Conservation (phyloP, 140 eudicot genomes). For the Ambrosia hybrid region DNA sequence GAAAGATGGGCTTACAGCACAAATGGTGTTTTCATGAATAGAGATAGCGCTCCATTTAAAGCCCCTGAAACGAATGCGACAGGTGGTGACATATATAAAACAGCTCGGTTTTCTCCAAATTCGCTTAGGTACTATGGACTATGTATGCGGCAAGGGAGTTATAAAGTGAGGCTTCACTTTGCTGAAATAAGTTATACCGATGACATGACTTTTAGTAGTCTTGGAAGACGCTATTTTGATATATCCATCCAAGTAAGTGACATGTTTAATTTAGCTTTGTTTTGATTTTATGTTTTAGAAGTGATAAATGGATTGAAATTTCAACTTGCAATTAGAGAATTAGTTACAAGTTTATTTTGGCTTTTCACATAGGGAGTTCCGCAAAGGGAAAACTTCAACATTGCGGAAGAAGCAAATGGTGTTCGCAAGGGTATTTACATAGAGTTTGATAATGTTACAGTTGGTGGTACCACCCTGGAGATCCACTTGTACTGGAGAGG, state of each 20-base stretch:
- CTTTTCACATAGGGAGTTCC: conserved; percentile 52
- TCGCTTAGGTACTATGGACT: conserved; percentile 77
- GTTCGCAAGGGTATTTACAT: conserved; percentile 40
- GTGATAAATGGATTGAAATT: no score
- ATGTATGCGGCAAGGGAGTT: conserved; percentile 68
- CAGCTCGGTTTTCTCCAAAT: conserved; percentile 76
- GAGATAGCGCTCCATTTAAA: conserved; percentile 25
- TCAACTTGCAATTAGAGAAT: not conserved
- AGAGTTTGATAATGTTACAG: conserved; percentile 49
- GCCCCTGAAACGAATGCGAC: conserved; percentile 21
- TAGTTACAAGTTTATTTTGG: conserved; percentile 7
- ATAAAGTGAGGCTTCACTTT: conserved; percentile 81
- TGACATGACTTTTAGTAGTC: conserved; percentile 51
- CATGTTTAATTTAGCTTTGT: not conserved
- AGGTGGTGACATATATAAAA: conserved; percentile 38
- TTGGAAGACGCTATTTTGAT: conserved; percentile 83
- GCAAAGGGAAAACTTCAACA: conserved; percentile 52
- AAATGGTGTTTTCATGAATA: conserved; percentile 56
- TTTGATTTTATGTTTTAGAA: not conserved
- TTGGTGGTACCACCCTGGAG: conserved; percentile 67
- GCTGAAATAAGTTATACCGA: conserved; percentile 69
- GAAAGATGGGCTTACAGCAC: conserved; percentile 80
- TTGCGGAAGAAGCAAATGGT: conserved; percentile 59
- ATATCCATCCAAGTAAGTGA: conserved; percentile 75
- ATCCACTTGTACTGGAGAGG: conserved; percentile 91